Percentiles rank a stretch among this genome's conserved stretches.
Evolutionary conservation across 2,329 filamentous ascomycete genomes (phyloP).

Genomic region (Ophiostoma sp.): DNA sequence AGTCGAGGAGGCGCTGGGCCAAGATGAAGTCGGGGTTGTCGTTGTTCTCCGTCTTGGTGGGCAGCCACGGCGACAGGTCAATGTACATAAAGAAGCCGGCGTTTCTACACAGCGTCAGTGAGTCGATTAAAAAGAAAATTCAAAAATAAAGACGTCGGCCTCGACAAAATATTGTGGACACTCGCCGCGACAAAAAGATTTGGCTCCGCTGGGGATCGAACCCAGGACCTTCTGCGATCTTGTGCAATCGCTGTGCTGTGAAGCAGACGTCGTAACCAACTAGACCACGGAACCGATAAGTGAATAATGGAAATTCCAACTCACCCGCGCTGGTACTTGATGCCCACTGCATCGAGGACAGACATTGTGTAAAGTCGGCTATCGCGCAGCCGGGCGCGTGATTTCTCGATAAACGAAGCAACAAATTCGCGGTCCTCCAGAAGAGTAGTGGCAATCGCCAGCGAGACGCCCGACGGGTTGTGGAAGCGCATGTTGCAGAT

Average conservation of each 20-base stretch:
- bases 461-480: background rate
- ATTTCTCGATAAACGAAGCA: background rate
- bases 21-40: background rate
- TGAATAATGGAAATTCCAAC: background rate
- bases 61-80: background rate
- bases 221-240: slow-evolving; percentile 34
- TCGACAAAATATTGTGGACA: too few species aligned
- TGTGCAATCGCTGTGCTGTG: slow-evolving; percentile 25
- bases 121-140: too few species aligned
- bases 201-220: slow-evolving; percentile 34
- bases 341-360: background rate
- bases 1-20: background rate
- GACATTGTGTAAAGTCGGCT: background rate
- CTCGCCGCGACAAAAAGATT: slow-evolving; percentile 11
- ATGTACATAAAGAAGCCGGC: background rate
- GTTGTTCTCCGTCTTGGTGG: background rate
- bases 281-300: slow-evolving; percentile 32
- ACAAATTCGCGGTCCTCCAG: background rate
- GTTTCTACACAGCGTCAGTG: background rate
- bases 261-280: slow-evolving; percentile 35
- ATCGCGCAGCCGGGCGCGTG: background rate
- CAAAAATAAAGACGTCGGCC: too few species aligned
- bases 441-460: background rate
- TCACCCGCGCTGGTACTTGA: background rate
- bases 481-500: slow-evolving; percentile 6